Percentiles rank a stretch among this genome's conserved stretches.
These are phyloP conservation scores for Fusarium ramigenum DNA, from an alignment of 2,329 filamentous ascomycete genomes.

Conservation along the genomic window DNA sequence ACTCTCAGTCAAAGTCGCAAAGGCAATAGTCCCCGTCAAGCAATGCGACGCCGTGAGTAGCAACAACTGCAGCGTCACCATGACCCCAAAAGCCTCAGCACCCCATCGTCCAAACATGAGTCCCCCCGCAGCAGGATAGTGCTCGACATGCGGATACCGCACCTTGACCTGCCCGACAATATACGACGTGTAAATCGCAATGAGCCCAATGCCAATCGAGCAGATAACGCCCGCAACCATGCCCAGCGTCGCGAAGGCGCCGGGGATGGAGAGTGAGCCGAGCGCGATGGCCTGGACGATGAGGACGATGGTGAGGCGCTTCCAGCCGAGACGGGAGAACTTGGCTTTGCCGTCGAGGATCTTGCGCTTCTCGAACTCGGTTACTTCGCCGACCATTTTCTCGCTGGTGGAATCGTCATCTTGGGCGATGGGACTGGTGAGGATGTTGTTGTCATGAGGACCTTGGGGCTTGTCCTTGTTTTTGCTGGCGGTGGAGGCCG, in stretches of 20 bases:
- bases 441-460: constrained; percentile 19
- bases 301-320: constrained; percentile 39
- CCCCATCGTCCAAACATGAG: constrained; percentile 66
- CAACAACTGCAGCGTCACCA: constrained; percentile 67
- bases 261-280: constrained; percentile 38
- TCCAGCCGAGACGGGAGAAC: constrained; percentile 40
- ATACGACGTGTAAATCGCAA: constrained; percentile 54
- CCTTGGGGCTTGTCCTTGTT: constrained; percentile 12
- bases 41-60: constrained; percentile 75
- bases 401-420: constrained; percentile 33
- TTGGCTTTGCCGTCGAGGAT: constrained; percentile 36
- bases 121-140: constrained; percentile 70
- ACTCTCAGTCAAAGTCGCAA: constrained; percentile 68
- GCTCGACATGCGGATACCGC: constrained; percentile 62
- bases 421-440: neutral
- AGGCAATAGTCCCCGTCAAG: constrained; percentile 71
- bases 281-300: constrained; percentile 40
- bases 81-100: constrained; percentile 65
- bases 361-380: constrained; percentile 41
- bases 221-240: constrained; percentile 51
- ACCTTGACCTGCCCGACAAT: constrained; percentile 55
- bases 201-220: constrained; percentile 47
- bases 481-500: constrained; percentile 26
- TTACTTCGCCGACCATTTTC: constrained; percentile 38
- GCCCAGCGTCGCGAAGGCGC: constrained; percentile 38